Evolutionary conservation across 164 flowering plant species (phyloP).

Genomic region (Hamamelis virginiana): DNA sequence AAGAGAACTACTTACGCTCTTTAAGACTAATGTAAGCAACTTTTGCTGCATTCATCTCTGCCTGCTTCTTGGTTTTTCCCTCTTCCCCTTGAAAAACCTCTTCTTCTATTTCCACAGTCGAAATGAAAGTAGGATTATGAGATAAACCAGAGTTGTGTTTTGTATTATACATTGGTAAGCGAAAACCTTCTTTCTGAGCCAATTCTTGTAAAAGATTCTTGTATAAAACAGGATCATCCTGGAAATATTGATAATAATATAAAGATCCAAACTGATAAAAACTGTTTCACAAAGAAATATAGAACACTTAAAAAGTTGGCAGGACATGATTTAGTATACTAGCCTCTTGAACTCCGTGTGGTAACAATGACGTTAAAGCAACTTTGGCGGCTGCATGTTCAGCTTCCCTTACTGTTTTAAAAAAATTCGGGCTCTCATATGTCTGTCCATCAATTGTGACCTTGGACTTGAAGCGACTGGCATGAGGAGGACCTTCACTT

Average conservation of each 20-base stretch:
- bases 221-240: slow-evolving; percentile 43
- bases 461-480: slow-evolving; percentile 50
- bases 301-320: background rate
- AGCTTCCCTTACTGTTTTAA: slow-evolving; percentile 59
- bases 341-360: slow-evolving; percentile 44
- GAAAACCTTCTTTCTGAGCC: slow-evolving; percentile 43
- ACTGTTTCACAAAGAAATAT: background rate
- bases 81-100: slow-evolving; percentile 34
- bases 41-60: slow-evolving; percentile 64
- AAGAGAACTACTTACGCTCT: slow-evolving; percentile 26
- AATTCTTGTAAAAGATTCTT: slow-evolving; percentile 66
- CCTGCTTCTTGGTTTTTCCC: slow-evolving; percentile 48
- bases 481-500: slow-evolving; percentile 65
- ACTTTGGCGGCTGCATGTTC: slow-evolving; percentile 74
- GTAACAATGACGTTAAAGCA: slow-evolving; percentile 53
- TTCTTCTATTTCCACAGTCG: slow-evolving; percentile 49
- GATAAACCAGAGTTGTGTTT: slow-evolving; percentile 32
- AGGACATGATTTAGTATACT: slow-evolving; percentile 16
- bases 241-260: slow-evolving; percentile 5
- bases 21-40: slow-evolving; percentile 35
- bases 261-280: background rate
- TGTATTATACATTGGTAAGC: slow-evolving; percentile 49
- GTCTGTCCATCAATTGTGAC: slow-evolving; percentile 60
- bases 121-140: slow-evolving; percentile 35
- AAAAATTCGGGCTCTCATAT: slow-evolving; percentile 48